Percentiles rank a stretch among this genome's conserved stretches.
Evolutionary conservation across 2,329 filamentous ascomycete genomes (phyloP).

Genomic region (Emmonsiellopsis sp.): DNA sequence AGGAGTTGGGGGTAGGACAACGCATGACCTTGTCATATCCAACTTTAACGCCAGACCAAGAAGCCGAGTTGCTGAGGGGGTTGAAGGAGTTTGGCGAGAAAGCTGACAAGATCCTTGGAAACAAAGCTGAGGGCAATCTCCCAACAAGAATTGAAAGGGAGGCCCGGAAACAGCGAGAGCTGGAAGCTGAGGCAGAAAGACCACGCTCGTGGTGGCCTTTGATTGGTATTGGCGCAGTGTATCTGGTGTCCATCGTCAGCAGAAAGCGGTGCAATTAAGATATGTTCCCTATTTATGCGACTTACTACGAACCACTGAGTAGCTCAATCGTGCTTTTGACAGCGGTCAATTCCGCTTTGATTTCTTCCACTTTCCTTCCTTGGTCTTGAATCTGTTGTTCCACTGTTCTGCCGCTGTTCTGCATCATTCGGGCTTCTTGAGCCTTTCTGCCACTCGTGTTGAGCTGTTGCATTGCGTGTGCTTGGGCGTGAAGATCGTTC

Average conservation of each 20-base stretch:
- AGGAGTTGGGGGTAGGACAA: background rate
- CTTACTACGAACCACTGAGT: too few species aligned
- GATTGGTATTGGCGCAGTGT: background rate
- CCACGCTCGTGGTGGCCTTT: background rate
- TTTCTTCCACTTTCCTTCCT: background rate
- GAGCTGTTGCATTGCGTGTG: too few species aligned
- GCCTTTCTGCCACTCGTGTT: conserved; percentile 5
- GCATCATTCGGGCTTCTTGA: background rate
- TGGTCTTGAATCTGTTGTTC: conserved; percentile 2
- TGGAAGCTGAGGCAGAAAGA: background rate
- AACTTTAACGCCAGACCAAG: background rate
- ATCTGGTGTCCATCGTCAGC: background rate
- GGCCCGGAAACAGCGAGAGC: background rate
- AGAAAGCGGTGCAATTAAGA: too few species aligned
- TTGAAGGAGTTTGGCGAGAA: background rate
- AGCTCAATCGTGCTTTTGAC: background rate
- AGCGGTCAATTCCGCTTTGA: background rate
- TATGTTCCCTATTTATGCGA: too few species aligned
- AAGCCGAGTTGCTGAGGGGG: background rate
- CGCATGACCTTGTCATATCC: background rate
- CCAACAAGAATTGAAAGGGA: too few species aligned
- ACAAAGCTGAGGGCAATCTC: too few species aligned
- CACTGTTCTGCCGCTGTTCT: conserved; percentile 4
- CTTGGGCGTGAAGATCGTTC: too few species aligned
- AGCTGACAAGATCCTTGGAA: background rate